Evolutionary conservation across 2,329 filamentous ascomycete genomes (phyloP).

Genomic region (Verticillium nonalfalfae): DNA sequence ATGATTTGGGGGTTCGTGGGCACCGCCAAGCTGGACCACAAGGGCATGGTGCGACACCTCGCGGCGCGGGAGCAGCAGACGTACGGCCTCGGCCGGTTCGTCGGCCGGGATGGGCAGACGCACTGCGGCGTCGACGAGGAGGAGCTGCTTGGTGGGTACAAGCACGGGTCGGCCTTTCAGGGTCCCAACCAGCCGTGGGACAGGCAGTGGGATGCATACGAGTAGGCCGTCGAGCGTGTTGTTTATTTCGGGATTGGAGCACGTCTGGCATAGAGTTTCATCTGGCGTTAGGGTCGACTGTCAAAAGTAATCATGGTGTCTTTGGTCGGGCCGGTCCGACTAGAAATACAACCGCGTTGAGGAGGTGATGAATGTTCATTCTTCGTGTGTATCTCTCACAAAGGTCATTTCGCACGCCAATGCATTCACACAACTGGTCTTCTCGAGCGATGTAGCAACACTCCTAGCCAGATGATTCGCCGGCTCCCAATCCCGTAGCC

Average conservation of each 20-base stretch:
- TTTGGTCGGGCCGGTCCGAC: not conserved
- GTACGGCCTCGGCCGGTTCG: conserved; percentile 74
- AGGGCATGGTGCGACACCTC: conserved; percentile 56
- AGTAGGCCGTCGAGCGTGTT: not conserved
- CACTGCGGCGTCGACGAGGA: conserved; percentile 78
- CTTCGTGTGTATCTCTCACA: too few species aligned
- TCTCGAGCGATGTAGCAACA: not conserved
- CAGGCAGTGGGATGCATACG: conserved; percentile 27
- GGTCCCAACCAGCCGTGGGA: conserved; percentile 47
- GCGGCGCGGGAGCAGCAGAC: conserved; percentile 57
- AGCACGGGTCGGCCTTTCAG: conserved; percentile 50
- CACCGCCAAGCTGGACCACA: conserved; percentile 56
- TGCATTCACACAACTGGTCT: too few species aligned
- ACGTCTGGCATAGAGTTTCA: too few species aligned
- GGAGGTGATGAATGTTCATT: not conserved
- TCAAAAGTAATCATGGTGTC: not conserved
- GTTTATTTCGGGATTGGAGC: too few species aligned
- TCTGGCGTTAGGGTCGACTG: not conserved
- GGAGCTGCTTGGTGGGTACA: conserved; percentile 59
- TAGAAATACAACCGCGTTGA: too few species aligned
- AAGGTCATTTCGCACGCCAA: too few species aligned
- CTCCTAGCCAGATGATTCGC: not conserved
- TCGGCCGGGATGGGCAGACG: conserved; percentile 62
- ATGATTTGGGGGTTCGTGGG: conserved; percentile 73
- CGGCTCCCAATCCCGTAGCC: conserved; percentile 1